Evolutionary conservation across 176 grass and related monocot genomes (phyloP).

Genomic region (Elymus sibiricus): DNA sequence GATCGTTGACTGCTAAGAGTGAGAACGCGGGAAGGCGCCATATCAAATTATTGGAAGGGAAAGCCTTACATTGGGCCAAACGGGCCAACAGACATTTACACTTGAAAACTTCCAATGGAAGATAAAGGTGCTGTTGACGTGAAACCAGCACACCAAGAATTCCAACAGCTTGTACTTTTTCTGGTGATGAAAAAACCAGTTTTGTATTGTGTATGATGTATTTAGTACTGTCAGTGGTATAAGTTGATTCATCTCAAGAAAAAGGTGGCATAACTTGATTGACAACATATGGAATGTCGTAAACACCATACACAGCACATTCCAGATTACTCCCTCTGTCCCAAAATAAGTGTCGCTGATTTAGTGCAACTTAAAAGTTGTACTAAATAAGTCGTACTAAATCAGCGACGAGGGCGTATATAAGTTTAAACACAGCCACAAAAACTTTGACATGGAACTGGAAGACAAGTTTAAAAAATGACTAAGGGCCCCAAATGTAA

Average conservation of each 20-base stretch:
- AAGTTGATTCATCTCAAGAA: background rate
- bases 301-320: background rate
- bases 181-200: background rate
- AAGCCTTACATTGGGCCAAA: background rate
- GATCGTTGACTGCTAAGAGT: background rate
- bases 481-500: background rate
- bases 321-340: too few relatives aligned
- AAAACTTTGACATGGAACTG: background rate
- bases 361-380: too few relatives aligned
- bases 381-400: too few relatives aligned
- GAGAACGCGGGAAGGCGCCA: background rate
- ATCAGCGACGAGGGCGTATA: too few relatives aligned
- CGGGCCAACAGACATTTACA: background rate
- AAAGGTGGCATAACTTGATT: background rate
- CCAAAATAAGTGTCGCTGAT: too few relatives aligned
- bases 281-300: background rate
- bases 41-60: background rate
- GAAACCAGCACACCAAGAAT: background rate
- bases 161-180: background rate
- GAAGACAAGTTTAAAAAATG: background rate
- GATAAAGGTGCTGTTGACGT: background rate
- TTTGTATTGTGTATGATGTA: background rate
- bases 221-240: background rate
- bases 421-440: background rate
- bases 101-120: background rate